Base-by-base conservation (phyloP, 2,329 filamentous ascomycete genomes). In the Fonsecaea multimorphosa region DNA sequence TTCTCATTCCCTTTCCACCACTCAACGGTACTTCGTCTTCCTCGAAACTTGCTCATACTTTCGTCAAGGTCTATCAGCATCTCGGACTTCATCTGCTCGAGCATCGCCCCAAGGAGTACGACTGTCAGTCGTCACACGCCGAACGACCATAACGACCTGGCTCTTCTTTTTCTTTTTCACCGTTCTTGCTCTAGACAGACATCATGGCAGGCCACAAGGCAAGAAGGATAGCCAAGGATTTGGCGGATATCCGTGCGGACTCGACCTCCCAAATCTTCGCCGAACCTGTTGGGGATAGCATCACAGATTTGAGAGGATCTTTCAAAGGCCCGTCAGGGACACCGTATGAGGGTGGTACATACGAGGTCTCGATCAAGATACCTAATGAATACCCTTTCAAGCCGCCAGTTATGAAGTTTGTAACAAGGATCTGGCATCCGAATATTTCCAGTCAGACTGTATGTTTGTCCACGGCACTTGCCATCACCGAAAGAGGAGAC, bases 371-470 rank as follows among this genome's bases (percentile, higher is more conserved):
- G 74, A 95, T 99, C 73, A 86, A 85, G 73, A 95, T 99, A 60
- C 93, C 94, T 0, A 86, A 86, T 68, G 91, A 91, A 72, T 99
- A 99, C 75, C 95, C 95, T 0, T 99, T 99, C 82, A 91, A 93
- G 72, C 92, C 94, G 3, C 95, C 95, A 3, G 78, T 87, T 65
- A 98, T 99, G 90, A 90, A 87, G 73, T 98, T 98, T 75, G 86
- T 90, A 70, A 99, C 95, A 70, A 93, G 90, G 78, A 90, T 98
- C 72, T 99, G 93, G 93, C 95, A 99, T 78, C 95, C 95, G 36
- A 99, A 99, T 76, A 87, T 99, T 80, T 96, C 91, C 84, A 94
- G 91, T 74, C 91, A 95, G 76, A 97, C 93, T 46, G 93, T 96
- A 81, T 75, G 89, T 40, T 83, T 19, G 4, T 49, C 49, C 8